A percentile compares a stretch with the other conserved stretches of the same genome.
Conservation (phyloP, 1,284 basidiomycete genomes). For the Vanrija sp. region DNA sequence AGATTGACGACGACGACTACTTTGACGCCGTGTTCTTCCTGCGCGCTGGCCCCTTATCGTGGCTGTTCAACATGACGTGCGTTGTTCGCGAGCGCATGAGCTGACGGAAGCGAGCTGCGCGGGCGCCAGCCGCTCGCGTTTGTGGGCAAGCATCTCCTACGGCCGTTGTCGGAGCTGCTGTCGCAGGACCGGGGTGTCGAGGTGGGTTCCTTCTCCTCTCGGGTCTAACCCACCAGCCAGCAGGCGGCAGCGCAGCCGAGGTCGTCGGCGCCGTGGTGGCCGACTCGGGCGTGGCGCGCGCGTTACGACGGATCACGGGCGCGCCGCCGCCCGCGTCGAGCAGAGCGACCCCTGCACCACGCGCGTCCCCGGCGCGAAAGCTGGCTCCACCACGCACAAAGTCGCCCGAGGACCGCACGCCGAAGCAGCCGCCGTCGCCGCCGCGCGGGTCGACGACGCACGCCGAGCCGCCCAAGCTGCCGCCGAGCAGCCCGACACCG, state of each 20-base stretch:
- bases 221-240: neutral
- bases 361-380: neutral
- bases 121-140: conserved; percentile 21
- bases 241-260: neutral
- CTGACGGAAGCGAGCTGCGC: conserved; percentile 20
- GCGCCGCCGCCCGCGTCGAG: conserved; percentile 6
- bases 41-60: conserved; percentile 10
- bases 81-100: neutral
- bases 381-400: neutral
- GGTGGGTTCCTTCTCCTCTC: neutral
- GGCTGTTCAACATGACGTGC: conserved; percentile 32
- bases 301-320: conserved; percentile 9
- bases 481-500: conserved; percentile 15
- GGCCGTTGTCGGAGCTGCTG: conserved; percentile 23
- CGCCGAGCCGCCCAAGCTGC: neutral
- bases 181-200: conserved; percentile 20
- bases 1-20: conserved; percentile 24
- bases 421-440: conserved; percentile 4
- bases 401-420: conserved; percentile 7
- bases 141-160: conserved; percentile 29
- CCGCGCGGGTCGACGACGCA: neutral
- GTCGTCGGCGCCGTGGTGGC: conserved; percentile 11
- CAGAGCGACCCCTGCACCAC: conserved; percentile 7
- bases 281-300: conserved; percentile 12
- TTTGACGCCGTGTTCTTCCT: conserved; percentile 26